Evolutionary conservation across 495 filamentous ascomycete species (phyloP).

Genomic region (Podospora pseudopauciseta): DNA sequence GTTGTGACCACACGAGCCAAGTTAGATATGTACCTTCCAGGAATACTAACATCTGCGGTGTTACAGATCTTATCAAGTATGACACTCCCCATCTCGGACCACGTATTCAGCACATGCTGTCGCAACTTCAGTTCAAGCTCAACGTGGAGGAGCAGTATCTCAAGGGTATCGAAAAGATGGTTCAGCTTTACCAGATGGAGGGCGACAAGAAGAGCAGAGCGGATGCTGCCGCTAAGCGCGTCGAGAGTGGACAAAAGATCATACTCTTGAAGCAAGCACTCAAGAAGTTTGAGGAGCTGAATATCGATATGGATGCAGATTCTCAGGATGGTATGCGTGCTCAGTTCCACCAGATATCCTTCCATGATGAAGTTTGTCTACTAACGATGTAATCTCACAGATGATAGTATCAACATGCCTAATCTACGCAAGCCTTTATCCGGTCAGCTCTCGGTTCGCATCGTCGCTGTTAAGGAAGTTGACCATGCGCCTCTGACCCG

Average conservation of each 20-base stretch:
- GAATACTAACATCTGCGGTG: slow-evolving; percentile 18
- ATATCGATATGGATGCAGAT: slow-evolving; percentile 90
- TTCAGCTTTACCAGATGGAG: slow-evolving; percentile 93
- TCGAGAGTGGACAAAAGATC: slow-evolving; percentile 98
- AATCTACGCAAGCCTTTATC: slow-evolving; percentile 91
- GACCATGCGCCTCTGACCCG: slow-evolving; percentile 86
- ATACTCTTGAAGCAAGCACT: slow-evolving; percentile 91
- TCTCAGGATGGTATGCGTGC: slow-evolving; percentile 67
- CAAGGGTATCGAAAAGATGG: slow-evolving; percentile 99
- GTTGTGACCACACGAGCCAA: slow-evolving; percentile 24
- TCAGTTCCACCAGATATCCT: neutral
- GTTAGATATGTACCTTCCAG: neutral
- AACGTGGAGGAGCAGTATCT: slow-evolving; percentile 99
- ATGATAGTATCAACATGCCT: slow-evolving; percentile 93
- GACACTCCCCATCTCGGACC: slow-evolving; percentile 94
- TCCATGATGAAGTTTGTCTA: slow-evolving; percentile 6
- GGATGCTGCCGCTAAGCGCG: slow-evolving; percentile 81
- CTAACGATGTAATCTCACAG: slow-evolving; percentile 44
- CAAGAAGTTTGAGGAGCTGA: slow-evolving; percentile 95
- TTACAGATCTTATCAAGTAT: slow-evolving; percentile 92
- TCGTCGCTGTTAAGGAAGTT: slow-evolving; percentile 87
- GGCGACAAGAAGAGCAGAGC: slow-evolving; percentile 93
- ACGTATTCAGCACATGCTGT: slow-evolving; percentile 98
- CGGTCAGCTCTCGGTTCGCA: slow-evolving; percentile 79
- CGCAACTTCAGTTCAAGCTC: slow-evolving; percentile 96